These are phyloP conservation scores for Pisolithus microcarpus DNA, from an alignment of 768 basidiomycete species.

Conservation along the genomic window DNA sequence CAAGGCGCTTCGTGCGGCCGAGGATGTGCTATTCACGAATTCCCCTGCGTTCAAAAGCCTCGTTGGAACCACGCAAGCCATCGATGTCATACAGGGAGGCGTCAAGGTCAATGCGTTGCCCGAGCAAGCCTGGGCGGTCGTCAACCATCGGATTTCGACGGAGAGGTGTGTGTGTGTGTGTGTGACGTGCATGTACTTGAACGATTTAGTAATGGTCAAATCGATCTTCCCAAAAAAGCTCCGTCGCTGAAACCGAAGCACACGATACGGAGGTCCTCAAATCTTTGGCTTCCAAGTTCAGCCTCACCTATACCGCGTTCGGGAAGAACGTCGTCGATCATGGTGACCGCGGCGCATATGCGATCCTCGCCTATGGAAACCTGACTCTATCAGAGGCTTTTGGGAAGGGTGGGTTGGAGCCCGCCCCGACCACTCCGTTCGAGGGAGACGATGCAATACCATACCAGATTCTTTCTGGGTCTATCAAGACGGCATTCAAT, in stretches of 20 bases:
- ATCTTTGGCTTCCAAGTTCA: slow-evolving; percentile 43
- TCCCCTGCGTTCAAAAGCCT: slow-evolving; percentile 31
- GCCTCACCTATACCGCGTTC: slow-evolving; percentile 55
- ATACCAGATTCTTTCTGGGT: slow-evolving; percentile 52
- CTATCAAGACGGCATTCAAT: slow-evolving; percentile 56
- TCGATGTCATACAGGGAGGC: slow-evolving; percentile 60
- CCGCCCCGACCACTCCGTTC: slow-evolving; percentile 56
- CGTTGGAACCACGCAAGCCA: slow-evolving; percentile 69
- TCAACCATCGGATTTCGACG: slow-evolving; percentile 67
- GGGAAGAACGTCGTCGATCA: slow-evolving; percentile 35
- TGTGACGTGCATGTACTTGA: no score
- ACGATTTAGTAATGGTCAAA: background rate
- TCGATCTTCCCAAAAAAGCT: slow-evolving; percentile 15
- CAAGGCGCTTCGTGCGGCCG: slow-evolving; percentile 5
- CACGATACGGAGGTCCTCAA: slow-evolving; percentile 39
- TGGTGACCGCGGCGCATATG: slow-evolving; percentile 5
- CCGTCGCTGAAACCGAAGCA: slow-evolving; percentile 36
- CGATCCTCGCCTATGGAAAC: slow-evolving; percentile 32
- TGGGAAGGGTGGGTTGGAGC: slow-evolving; percentile 43
- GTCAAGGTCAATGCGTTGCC: slow-evolving; percentile 78
- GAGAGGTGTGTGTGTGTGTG: slow-evolving; percentile 43
- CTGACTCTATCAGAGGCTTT: slow-evolving; percentile 46
- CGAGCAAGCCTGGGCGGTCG: slow-evolving; percentile 58
- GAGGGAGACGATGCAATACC: slow-evolving; percentile 23
- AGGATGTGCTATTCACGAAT: slow-evolving; percentile 2